Base-by-base conservation (phyloP, 768 basidiomycete species). In the Auriscalpium vulgare region DNA sequence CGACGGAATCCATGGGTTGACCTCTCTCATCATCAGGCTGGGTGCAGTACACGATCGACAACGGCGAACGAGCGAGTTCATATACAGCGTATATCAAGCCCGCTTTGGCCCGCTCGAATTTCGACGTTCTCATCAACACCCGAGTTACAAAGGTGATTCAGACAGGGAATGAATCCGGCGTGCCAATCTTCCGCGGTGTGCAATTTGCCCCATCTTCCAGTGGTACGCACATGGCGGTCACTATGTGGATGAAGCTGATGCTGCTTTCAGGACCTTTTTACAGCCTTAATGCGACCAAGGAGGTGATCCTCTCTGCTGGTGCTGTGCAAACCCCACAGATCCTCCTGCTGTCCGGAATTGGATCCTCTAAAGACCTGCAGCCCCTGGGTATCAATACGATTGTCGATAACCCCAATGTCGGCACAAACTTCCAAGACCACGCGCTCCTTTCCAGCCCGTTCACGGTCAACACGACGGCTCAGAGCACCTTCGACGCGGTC, bases 1-100 rank as follows among this genome's bases (percentile, higher is more conserved):
- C 8, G 16, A 40, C 21, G n/a, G 2, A 10, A 40, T 34, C 37
- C 19, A 17, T 17, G 13, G 29, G 7, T 29, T 29, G 29, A 29
- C 13, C 38, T 34, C 40, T 8, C n/a, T 17, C 34, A 23, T 0
- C 68, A 17, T 17, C 17, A 57, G 52, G 51, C 47, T 53, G 51
- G 52, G 29, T 46, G 14, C 51, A 44, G 17, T 47, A 14, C 35
- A 50, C 56, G 5, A 44, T 53, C 37, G 36, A 48, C 8, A 44
- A 49, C 19, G 56, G 56, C 23, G 34, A n/a, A 23, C 56, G 56
- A 16, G 51, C 51, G n/a, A 57, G 51, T 36, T 47, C 56, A 4
- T 44, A 29, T 4, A 53, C 51, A 13, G 51, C 51, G 8, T 57
- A 57, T 37, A 17, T 57, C 37, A 6, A 36, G 16, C 56, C 56